A percentile compares a stretch with the other conserved stretches of the same genome.
These are phyloP conservation scores for Xylaria sp. DNA, from an alignment of 2,329 filamentous ascomycete species.

Conservation along the genomic window DNA sequence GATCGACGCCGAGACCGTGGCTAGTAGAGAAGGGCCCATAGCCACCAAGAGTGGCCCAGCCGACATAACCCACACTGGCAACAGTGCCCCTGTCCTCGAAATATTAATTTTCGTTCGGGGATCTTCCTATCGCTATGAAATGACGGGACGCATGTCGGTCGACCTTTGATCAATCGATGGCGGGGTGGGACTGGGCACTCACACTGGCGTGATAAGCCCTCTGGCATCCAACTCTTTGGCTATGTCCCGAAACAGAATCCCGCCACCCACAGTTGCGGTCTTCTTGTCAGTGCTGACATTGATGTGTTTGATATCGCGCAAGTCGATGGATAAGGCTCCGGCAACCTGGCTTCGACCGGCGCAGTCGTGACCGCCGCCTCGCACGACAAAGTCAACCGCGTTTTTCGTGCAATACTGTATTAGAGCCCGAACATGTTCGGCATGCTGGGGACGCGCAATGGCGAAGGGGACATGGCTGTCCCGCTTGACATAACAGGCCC, in stretches of 20 bases:
- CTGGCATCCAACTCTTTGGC: conserved; percentile 43
- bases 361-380: conserved; percentile 51
- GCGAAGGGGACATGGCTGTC: conserved; percentile 30
- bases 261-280: conserved; percentile 51
- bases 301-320: conserved; percentile 51
- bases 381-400: conserved; percentile 43
- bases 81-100: conserved; percentile 36
- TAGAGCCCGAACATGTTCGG: conserved; percentile 37
- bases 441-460: conserved; percentile 39
- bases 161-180: too few species aligned
- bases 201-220: conserved; percentile 46
- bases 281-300: conserved; percentile 41
- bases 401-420: conserved; percentile 37
- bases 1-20: conserved; percentile 51
- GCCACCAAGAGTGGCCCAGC: conserved; percentile 51
- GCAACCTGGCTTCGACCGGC: conserved; percentile 47
- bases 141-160: too few species aligned
- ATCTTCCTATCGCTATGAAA: too few species aligned
- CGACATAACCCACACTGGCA: conserved; percentile 48
- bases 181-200: conserved; percentile 10
- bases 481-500: conserved; percentile 33
- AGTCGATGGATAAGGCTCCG: conserved; percentile 50
- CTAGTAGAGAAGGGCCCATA: conserved; percentile 48
- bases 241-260: conserved; percentile 48
- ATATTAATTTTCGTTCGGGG: neutral